Conservation (phyloP, 768 basidiomycete genomes). For the Termitomyces sp. region DNA sequence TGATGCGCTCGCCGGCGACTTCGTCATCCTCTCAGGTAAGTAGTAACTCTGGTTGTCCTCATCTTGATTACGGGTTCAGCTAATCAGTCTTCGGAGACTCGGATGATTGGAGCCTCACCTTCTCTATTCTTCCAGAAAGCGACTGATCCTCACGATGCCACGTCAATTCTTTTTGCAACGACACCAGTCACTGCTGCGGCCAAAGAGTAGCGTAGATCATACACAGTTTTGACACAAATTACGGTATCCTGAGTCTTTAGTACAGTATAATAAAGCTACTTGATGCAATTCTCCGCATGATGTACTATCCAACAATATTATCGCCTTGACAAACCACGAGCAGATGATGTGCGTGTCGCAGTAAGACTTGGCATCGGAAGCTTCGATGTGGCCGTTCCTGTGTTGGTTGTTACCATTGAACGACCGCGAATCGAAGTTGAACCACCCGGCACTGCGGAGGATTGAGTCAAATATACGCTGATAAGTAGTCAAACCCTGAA, state of each 20-base stretch:
- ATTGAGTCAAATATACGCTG: not conserved
- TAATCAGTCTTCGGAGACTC: constrained; percentile 21
- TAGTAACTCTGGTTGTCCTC: constrained; percentile 22
- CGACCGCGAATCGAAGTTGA: constrained; percentile 6
- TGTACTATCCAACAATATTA: not conserved
- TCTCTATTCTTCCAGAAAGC: constrained; percentile 19
- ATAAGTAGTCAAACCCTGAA: not conserved
- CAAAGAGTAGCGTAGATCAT: not conserved
- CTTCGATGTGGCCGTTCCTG: constrained; percentile 7
- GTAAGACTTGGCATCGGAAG: constrained; percentile 11
- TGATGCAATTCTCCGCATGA: not conserved
- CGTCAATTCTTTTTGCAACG: not conserved
- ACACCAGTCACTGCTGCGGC: not conserved
- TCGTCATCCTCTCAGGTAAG: constrained; percentile 26
- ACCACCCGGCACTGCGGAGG: not conserved
- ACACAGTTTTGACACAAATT: too few relatives aligned
- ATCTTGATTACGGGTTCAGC: constrained; percentile 22
- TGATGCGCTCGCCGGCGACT: constrained; percentile 20
- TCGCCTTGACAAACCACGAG: constrained; percentile 7
- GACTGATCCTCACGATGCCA: not conserved
- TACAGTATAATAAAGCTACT: not conserved
- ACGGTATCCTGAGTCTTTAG: not conserved
- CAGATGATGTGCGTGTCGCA: constrained; percentile 4
- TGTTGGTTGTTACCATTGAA: not conserved
- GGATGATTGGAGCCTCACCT: constrained; percentile 31